Percentiles rank a stretch among this genome's conserved stretches.
These are phyloP conservation scores for Pochonia chlamydosporia DNA, from an alignment of 2,329 filamentous ascomycete genomes.

Conservation along the genomic window DNA sequence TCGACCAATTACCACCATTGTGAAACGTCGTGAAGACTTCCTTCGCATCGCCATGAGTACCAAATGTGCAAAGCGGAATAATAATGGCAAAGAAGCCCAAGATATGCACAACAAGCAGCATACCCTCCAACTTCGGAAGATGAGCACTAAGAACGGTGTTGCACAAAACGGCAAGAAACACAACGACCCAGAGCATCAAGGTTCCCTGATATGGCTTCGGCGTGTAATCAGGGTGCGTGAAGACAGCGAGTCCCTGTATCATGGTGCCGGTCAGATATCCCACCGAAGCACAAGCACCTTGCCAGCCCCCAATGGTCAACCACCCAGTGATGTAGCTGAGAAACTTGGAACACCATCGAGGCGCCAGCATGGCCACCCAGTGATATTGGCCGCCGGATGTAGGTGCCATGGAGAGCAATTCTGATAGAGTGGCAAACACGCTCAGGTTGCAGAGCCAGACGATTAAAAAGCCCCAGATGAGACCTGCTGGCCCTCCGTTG, in stretches of 20 bases:
- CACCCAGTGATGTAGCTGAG: conserved; percentile 47
- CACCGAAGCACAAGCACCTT: conserved; percentile 24
- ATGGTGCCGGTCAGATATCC: conserved; percentile 40
- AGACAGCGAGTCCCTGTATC: conserved; percentile 38
- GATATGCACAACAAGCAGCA: conserved; percentile 44
- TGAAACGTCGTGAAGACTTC: conserved; percentile 37
- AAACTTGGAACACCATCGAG: conserved; percentile 40
- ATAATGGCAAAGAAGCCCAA: conserved; percentile 27
- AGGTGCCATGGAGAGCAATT: conserved; percentile 41
- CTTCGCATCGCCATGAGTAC: conserved; percentile 21
- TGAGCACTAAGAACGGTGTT: conserved; percentile 41
- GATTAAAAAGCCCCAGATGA: conserved; percentile 46
- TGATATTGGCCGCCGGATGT: conserved; percentile 52
- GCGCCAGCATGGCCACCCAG: conserved; percentile 50
- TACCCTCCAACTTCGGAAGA: conserved; percentile 44
- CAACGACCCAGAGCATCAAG: conserved; percentile 41
- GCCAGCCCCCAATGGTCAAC: conserved; percentile 43
- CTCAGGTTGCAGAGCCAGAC: conserved; percentile 40
- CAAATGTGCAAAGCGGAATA: conserved; percentile 23
- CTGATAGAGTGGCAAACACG: conserved; percentile 32
- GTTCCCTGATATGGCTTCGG: conserved; percentile 41
- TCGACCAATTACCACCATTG: conserved; percentile 38
- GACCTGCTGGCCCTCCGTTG: conserved; percentile 48
- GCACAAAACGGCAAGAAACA: conserved; percentile 40
- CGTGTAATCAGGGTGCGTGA: conserved; percentile 16